phyloP scores from a whole-genome alignment of 2,329 filamentous ascomycete genomes.

The Hypoxylon sp. region DNA sequence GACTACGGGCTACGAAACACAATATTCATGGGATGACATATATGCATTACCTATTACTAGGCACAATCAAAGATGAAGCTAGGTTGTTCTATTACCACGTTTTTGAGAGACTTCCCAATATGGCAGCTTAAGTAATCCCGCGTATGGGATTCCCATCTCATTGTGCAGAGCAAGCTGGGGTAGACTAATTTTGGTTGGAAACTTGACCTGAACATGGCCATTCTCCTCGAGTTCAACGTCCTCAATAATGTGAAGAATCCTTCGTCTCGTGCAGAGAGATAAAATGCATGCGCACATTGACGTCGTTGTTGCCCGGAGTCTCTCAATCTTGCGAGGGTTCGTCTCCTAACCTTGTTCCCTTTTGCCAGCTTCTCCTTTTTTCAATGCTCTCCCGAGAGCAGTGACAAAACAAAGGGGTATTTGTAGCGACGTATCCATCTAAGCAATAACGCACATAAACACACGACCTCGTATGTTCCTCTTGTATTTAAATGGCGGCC shows the following conservation, averaged over 20 bases:
- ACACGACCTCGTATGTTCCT: background rate
- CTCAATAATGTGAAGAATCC: background rate
- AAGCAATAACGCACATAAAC: constrained; percentile 17
- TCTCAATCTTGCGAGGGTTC: background rate
- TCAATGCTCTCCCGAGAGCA: constrained; percentile 6
- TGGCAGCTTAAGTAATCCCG: background rate
- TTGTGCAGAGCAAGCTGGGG: background rate
- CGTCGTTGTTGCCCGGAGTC: constrained; percentile 4
- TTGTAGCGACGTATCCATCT: constrained; percentile 19
- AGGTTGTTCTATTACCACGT: background rate
- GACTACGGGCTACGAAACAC: background rate
- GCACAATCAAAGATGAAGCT: constrained; percentile 10
- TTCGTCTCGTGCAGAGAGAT: background rate
- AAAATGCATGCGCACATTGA: constrained; percentile 4
- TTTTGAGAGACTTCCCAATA: background rate
- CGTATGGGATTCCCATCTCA: background rate
- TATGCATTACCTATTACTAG: constrained; percentile 9
- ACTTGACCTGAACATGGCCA: background rate
- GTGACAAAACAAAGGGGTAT: constrained; percentile 25
- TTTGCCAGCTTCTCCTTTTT: constrained; percentile 8
- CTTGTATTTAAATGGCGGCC: background rate
- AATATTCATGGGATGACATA: constrained; percentile 12
- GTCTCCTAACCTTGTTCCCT: background rate
- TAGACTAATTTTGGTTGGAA: background rate
- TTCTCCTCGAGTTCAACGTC: background rate